These are phyloP conservation scores for Quercus wislizeni DNA, from an alignment of 306 rosid species.

Conservation along the genomic window DNA sequence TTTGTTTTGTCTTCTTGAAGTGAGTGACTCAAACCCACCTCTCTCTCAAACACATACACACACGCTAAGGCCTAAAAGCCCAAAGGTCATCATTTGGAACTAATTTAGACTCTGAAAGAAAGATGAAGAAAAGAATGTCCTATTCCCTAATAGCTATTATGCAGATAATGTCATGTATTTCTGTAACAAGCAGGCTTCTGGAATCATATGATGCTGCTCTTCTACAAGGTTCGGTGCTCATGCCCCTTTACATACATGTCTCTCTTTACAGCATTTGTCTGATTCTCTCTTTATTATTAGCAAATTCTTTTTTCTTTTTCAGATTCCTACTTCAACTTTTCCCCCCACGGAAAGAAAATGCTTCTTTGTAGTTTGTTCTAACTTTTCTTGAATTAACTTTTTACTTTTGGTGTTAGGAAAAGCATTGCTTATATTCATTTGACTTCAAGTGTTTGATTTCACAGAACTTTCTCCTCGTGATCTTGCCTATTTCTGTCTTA, in stretches of 20 bases:
- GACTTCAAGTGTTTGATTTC: too few relatives aligned
- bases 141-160: not conserved
- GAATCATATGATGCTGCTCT: not conserved
- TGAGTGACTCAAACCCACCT: not conserved
- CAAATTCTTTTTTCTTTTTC: too few relatives aligned
- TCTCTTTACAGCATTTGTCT: not conserved
- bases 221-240: conserved; percentile 14
- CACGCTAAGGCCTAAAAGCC: too few relatives aligned
- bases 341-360: too few relatives aligned
- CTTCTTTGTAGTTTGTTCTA: too few relatives aligned
- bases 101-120: not conserved
- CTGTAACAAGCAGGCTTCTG: conserved; percentile 26
- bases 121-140: conserved; percentile 19
- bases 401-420: too few relatives aligned
- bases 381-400: too few relatives aligned
- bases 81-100: not conserved
- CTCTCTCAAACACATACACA: not conserved
- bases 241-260: not conserved
- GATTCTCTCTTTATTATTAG: not conserved
- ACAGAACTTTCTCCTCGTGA: not conserved
- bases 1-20: not conserved
- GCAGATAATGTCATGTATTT: conserved; percentile 7
- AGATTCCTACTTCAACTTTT: too few relatives aligned
- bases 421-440: too few relatives aligned
- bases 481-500: not conserved